phyloP scores from a whole-genome alignment of 108 stramenopile genomes.

The Epipyxis sp. region DNA sequence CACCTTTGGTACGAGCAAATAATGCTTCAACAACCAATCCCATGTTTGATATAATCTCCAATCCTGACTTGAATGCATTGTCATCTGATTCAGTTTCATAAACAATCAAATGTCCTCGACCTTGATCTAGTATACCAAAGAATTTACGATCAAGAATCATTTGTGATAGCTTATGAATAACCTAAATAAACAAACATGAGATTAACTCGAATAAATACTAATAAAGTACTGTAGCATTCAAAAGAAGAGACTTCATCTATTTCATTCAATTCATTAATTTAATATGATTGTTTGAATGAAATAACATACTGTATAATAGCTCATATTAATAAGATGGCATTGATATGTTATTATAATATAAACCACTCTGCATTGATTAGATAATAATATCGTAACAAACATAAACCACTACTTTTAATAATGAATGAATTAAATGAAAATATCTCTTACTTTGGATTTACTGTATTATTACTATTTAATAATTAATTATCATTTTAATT shows the following conservation, averaged over 20 bases:
- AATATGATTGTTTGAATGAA: too few relatives aligned
- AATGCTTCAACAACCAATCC: constrained; percentile 52
- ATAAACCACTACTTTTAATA: too few relatives aligned
- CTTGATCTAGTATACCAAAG: constrained; percentile 95
- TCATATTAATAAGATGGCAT: too few relatives aligned
- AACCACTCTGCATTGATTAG: too few relatives aligned
- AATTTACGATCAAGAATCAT: constrained; percentile 99
- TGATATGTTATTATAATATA: too few relatives aligned
- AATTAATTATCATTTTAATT: too few relatives aligned
- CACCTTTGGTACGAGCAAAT: constrained; percentile 45
- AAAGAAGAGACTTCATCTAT: not conserved
- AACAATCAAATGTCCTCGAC: constrained; percentile 79
- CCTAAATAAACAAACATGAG: constrained; percentile 29
- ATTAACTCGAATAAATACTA: not conserved
- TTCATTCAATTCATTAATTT: too few relatives aligned
- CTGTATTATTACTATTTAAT: too few relatives aligned
- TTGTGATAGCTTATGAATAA: constrained; percentile 93
- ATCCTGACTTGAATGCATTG: constrained; percentile 44
- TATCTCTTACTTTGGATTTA: too few relatives aligned
- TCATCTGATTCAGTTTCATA: constrained; percentile 51
- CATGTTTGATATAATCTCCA: constrained; percentile 53
- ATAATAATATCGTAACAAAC: too few relatives aligned
- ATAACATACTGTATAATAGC: too few relatives aligned
- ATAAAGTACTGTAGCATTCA: not conserved
- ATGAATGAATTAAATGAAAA: too few relatives aligned